phyloP scores from a whole-genome alignment of 768 basidiomycete species.

The Rhodotorula toruloides region DNA sequence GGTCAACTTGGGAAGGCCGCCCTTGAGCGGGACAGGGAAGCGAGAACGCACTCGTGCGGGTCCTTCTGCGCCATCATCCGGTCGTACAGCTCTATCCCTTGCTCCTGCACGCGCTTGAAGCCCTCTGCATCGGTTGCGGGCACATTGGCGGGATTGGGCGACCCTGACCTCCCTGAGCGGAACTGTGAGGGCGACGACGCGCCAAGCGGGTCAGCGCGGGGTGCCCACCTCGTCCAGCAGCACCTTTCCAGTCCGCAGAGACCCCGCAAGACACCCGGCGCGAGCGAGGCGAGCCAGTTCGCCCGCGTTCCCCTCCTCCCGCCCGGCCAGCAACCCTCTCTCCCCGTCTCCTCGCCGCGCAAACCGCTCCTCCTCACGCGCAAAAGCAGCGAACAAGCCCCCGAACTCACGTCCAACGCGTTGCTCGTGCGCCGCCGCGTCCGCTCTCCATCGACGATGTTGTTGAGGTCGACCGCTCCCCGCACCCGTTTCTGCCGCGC shows the following conservation, averaged over 20 bases:
- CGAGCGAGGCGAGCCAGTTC: no score
- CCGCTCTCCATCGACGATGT: constrained; percentile 1
- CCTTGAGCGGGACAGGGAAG: neutral
- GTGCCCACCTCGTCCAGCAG: no score
- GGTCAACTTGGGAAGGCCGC: neutral
- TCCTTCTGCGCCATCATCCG: constrained; percentile 7
- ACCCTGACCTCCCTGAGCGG: no score
- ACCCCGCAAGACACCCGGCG: no score
- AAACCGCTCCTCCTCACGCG: no score
- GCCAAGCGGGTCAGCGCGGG: neutral
- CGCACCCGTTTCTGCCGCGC: neutral
- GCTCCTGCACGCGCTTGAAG: constrained; percentile 15
- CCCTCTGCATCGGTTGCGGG: constrained; percentile 8
- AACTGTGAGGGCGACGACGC: neutral
- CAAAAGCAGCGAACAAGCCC: neutral
- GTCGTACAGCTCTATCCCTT: constrained; percentile 15
- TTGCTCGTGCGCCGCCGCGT: neutral
- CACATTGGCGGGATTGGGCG: constrained; percentile 1
- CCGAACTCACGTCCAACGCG: neutral
- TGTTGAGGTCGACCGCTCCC: neutral
- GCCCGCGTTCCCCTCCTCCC: no score
- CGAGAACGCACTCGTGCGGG: neutral
- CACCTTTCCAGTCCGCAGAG: no score
- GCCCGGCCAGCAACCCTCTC: no score
- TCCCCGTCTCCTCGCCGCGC: neutral